Evolutionary conservation across 1,284 basidiomycete genomes (phyloP), one percentile per base, ranked within the genome.

Genomic region (Tilletiaria anomala): DNA sequence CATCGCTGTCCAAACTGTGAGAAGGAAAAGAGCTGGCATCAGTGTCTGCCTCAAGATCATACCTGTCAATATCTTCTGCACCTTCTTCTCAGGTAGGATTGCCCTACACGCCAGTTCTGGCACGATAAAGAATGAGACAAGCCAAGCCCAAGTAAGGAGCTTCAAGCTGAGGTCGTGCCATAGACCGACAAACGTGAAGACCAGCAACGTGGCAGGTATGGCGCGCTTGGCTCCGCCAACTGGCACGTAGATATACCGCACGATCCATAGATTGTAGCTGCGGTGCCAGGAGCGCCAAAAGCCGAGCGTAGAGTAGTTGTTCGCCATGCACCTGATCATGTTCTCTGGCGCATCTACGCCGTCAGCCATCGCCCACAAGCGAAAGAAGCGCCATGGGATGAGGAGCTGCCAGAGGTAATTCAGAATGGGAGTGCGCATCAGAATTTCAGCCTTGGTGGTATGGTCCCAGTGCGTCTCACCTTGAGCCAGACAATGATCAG

Each of bases 281-380:
- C 91, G 73, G 68, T 97, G 91, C 93, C 91, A 97, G 47, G 79
- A 80, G 48, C 89, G 71, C 91, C 91, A 97, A 68, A 97, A 97
- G 0, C 86, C 88, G 2, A 82, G 68, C 0, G 80, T 78, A 1
- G 88, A 94, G 62, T 94, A 96, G 68, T 96, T 97, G 71, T 97
- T 97, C n/a, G 80, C 83, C 77, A 96, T 83, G 64, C 93, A 96
- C 12, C 93, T 76, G 4, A 99, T 76, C 93, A 97, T 94, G 67
- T 99, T 99, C 68, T 99, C 93, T 0, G 88, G 93, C 1, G 88
- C 80, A 56, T 96, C 86, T 22, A 96, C 75, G 0, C 84, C 85
- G 64, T 89, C 86, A 11, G 78, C 65, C 24, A 97, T 71, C 1
- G 89, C 82, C 89, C 91, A 97, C 3, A 96, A 70, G 2, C 93